Percentiles rank a stretch among this genome's conserved stretches.
Conservation (phyloP, 257 asterid genomes). For the Solanum habrochaites region DNA sequence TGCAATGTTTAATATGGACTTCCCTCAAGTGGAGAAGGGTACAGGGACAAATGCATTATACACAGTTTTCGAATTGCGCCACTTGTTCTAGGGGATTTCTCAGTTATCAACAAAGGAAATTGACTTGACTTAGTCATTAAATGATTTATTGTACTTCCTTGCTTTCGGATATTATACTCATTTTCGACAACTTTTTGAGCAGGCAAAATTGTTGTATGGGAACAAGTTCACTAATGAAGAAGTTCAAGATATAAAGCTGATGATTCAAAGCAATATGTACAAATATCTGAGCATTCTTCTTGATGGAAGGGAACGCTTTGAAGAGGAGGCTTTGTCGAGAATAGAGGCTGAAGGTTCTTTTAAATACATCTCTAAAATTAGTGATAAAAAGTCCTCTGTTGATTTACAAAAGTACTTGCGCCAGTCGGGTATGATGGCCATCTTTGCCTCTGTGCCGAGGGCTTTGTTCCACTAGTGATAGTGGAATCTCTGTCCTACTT, state of each 20-base stretch:
- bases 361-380: slow-evolving; percentile 23
- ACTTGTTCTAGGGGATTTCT: neutral
- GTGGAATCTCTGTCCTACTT: neutral
- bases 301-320: slow-evolving; percentile 88
- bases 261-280: slow-evolving; percentile 92
- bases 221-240: slow-evolving; percentile 69
- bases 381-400: neutral
- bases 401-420: neutral
- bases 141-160: neutral
- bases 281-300: slow-evolving; percentile 82
- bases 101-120: neutral
- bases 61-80: neutral
- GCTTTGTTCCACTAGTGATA: neutral
- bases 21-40: neutral
- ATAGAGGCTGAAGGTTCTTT: slow-evolving; percentile 9
- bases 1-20: neutral
- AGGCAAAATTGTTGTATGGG: slow-evolving; percentile 85
- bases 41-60: neutral
- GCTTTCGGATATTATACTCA: neutral
- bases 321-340: slow-evolving; percentile 63
- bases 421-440: neutral
- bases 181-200: slow-evolving; percentile 7
- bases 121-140: neutral
- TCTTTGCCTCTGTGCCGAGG: neutral
- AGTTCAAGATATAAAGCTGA: slow-evolving; percentile 77